Evolutionary conservation across 495 filamentous ascomycete genomes (phyloP).

Genomic region (Neurospora sp.): DNA sequence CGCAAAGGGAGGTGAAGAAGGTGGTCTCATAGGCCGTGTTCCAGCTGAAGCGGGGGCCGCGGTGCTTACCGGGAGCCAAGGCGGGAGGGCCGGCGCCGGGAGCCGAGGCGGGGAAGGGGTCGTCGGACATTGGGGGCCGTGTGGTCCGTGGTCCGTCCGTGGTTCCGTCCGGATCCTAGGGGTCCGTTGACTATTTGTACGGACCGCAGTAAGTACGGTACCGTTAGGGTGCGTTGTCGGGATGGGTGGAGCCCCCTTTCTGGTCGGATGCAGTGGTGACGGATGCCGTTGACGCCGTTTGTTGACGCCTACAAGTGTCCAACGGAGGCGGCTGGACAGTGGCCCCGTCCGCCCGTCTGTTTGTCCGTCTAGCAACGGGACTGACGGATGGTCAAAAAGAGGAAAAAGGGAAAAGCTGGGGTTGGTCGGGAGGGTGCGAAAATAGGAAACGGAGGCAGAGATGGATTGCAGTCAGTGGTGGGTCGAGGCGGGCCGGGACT

Average conservation of each 20-base stretch:
- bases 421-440: background rate
- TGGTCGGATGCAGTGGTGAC: background rate
- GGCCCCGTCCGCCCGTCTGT: background rate
- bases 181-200: background rate
- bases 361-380: background rate
- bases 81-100: constrained; percentile 5
- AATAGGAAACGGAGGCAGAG: background rate
- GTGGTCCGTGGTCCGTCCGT: background rate
- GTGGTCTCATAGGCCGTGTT: constrained; percentile 37
- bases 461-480: background rate
- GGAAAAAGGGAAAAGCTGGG: background rate
- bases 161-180: background rate
- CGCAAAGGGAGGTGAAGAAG: constrained; percentile 41
- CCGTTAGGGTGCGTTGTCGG: background rate
- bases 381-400: background rate
- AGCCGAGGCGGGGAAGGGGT: constrained; percentile 17
- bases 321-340: background rate
- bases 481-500: background rate
- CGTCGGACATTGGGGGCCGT: constrained; percentile 24
- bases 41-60: constrained; percentile 43
- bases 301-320: background rate
- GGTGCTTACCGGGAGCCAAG: constrained; percentile 25
- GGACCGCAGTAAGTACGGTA: background rate
- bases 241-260: background rate
- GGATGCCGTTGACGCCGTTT: background rate